Conservation (phyloP, 768 basidiomycete species). For the Hydnum rufescens region DNA sequence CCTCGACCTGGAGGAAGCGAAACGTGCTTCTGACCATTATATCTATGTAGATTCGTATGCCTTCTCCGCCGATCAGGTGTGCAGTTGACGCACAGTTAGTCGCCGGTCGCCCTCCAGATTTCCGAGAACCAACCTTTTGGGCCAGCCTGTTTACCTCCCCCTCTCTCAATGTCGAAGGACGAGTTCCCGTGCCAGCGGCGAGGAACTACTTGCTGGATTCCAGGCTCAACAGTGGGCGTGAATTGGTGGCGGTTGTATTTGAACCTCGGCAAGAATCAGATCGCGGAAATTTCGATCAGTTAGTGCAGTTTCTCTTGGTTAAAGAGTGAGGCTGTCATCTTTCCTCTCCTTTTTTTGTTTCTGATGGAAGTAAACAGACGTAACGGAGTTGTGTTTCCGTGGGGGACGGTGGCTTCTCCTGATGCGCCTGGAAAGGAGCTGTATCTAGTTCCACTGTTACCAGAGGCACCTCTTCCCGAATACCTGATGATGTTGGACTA, state of each 20-base stretch:
- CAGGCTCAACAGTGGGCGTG: constrained; percentile 54
- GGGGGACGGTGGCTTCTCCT: constrained; percentile 58
- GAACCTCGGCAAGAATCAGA: constrained; percentile 28
- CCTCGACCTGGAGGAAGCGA: constrained; percentile 1
- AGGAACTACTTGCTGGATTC: constrained; percentile 61
- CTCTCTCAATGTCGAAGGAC: constrained; percentile 59
- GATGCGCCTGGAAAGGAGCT: constrained; percentile 64
- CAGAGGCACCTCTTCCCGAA: constrained; percentile 53
- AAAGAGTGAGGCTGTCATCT: constrained; percentile 40
- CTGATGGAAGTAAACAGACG: constrained; percentile 29
- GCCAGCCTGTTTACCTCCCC: constrained; percentile 52
- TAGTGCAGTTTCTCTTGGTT: constrained; percentile 41
- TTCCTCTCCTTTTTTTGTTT: constrained; percentile 4
- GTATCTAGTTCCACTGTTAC: constrained; percentile 61
- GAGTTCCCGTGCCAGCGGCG: constrained; percentile 60
- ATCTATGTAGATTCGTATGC: too few relatives aligned
- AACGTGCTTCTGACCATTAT: too few relatives aligned
- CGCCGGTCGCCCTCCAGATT: constrained; percentile 46
- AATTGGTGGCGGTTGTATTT: constrained; percentile 61
- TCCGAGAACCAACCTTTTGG: constrained; percentile 42
- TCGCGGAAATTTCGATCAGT: constrained; percentile 34
- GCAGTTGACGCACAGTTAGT: constrained; percentile 49
- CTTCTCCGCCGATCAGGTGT: constrained; percentile 29
- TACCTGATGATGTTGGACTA: constrained; percentile 70
- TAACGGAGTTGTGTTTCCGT: constrained; percentile 72